These are phyloP conservation scores for Botryosphaeria dothidea DNA, from an alignment of 2,329 filamentous ascomycete species.

Conservation along the genomic window DNA sequence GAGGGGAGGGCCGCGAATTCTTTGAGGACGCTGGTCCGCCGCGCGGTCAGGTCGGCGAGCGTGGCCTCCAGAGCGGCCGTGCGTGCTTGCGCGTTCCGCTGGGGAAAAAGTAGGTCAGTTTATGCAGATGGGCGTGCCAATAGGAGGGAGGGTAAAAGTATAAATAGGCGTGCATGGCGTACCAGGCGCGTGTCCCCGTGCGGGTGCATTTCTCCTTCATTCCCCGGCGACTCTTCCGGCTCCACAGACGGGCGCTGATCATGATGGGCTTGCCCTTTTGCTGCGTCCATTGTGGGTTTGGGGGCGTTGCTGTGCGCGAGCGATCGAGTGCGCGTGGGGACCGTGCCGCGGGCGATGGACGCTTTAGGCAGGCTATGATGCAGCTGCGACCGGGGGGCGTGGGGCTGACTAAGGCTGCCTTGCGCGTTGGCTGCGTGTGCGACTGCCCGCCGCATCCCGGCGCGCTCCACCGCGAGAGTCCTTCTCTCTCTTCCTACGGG, in stretches of 20 bases:
- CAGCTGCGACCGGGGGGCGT: background rate
- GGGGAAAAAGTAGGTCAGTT: constrained; percentile 6
- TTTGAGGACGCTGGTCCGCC: constrained; percentile 40
- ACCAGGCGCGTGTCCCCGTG: constrained; percentile 15
- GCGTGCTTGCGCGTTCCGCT: constrained; percentile 1
- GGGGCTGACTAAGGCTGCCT: constrained; percentile 8
- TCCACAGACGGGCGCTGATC: constrained; percentile 1
- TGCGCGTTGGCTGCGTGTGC: constrained; percentile 7
- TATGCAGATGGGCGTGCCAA: background rate
- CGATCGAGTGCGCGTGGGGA: background rate
- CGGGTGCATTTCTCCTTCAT: background rate
- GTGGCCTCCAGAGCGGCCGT: constrained; percentile 40
- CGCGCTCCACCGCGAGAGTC: background rate
- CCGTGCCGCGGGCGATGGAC: background rate
- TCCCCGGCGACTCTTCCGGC: background rate
- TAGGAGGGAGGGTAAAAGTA: background rate
- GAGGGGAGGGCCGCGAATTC: constrained; percentile 32
- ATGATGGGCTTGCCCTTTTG: background rate
- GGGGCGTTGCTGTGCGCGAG: background rate
- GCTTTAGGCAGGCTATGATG: constrained; percentile 15
- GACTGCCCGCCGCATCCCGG: background rate
- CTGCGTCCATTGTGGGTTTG: background rate
- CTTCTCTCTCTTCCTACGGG: background rate
- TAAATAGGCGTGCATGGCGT: background rate
- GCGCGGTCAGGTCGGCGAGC: constrained; percentile 47